A percentile compares a stretch with the other conserved stretches of the same genome.
Evolutionary conservation across 768 basidiomycete species (phyloP).

Genomic region (Lentinula aciculospora): DNA sequence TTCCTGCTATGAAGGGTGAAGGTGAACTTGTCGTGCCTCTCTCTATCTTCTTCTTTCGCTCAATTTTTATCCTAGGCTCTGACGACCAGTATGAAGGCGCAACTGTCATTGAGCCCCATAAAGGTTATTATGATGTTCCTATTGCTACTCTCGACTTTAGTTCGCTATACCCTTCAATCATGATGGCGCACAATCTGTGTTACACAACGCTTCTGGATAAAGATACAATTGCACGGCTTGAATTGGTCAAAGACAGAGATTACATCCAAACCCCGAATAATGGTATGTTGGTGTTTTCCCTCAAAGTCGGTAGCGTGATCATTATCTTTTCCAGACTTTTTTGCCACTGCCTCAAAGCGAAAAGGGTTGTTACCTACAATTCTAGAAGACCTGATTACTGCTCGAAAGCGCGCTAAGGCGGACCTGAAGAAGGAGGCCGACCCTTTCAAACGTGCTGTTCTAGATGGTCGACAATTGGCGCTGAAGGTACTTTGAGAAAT

Average conservation of each 20-base stretch:
- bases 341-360: conserved; percentile 63
- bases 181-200: conserved; percentile 99
- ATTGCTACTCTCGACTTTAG: conserved; percentile 99
- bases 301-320: not conserved
- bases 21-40: conserved; percentile 34
- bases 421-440: conserved; percentile 97
- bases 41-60: not conserved
- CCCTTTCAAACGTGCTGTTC: conserved; percentile 93
- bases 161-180: conserved; percentile 97
- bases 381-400: conserved; percentile 87
- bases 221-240: conserved; percentile 67
- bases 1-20: conserved; percentile 83
- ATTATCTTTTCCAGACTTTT: conserved; percentile 57
- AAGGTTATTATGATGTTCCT: conserved; percentile 93
- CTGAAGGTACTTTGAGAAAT: conserved; percentile 58
- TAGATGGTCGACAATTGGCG: conserved; percentile 96
- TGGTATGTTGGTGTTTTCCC: conserved; percentile 40
- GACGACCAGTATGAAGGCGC: conserved; percentile 99
- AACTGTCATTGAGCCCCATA: conserved; percentile 95
- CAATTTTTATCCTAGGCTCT: conserved; percentile 41
- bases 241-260: conserved; percentile 78
- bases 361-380: conserved; percentile 91
- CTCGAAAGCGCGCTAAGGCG: conserved; percentile 91
- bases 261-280: conserved; percentile 96
- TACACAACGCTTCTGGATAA: conserved; percentile 95